Percentiles rank a stretch among this genome's conserved stretches.
Conservation (phyloP, 768 basidiomycete genomes). For the Fomitopsis pulvina region DNA sequence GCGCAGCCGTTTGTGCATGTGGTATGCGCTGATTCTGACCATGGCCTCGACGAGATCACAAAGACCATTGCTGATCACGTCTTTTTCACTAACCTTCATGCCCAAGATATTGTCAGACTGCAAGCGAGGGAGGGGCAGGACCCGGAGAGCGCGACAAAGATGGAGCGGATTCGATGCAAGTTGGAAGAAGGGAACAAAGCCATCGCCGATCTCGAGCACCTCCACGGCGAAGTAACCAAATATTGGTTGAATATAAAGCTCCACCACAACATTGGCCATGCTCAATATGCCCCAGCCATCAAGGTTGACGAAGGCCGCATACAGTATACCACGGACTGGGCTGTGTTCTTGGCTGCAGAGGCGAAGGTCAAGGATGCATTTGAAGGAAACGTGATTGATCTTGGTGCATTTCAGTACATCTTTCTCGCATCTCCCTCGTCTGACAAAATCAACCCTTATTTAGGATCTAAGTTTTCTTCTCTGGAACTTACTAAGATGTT, state of each 20-base stretch:
- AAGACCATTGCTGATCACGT: conserved; percentile 5
- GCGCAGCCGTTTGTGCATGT: conserved; percentile 26
- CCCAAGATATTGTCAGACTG: conserved; percentile 17
- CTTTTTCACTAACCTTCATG: conserved; percentile 8
- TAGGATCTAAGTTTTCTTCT: conserved; percentile 25
- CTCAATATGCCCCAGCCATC: conserved; percentile 26
- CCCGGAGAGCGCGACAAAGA: not conserved
- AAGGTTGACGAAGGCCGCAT: conserved; percentile 13
- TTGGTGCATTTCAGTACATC: conserved; percentile 16
- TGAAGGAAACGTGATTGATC: conserved; percentile 16
- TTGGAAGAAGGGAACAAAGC: not conserved
- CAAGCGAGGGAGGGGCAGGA: not conserved
- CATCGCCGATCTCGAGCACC: conserved; percentile 5
- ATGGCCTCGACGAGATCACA: conserved; percentile 25
- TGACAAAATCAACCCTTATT: conserved; percentile 16
- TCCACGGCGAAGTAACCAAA: conserved; percentile 1
- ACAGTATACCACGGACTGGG: conserved; percentile 23
- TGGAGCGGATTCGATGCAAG: not conserved
- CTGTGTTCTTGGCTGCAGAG: conserved; percentile 19
- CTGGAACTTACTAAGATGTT: conserved; percentile 18
- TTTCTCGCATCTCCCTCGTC: conserved; percentile 6
- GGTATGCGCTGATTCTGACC: conserved; percentile 29
- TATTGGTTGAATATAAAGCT: conserved; percentile 19
- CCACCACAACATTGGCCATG: conserved; percentile 18
- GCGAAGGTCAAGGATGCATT: conserved; percentile 16